Evolutionary conservation across 2,329 filamentous ascomycete species (phyloP).

Genomic region (Phoma herbarum): DNA sequence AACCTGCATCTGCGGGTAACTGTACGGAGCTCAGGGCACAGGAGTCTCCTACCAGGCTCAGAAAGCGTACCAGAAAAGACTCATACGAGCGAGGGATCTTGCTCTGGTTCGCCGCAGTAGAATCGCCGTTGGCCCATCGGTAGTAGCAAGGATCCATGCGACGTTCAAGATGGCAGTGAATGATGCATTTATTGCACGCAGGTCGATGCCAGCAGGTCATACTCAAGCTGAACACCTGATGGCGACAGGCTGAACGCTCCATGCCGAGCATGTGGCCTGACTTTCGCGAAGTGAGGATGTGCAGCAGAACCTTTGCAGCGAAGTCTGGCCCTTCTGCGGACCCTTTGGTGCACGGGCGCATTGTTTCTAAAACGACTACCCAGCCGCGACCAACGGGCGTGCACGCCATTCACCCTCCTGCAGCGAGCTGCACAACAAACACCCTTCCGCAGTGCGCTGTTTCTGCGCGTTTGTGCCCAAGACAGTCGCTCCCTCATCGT

Average conservation of each 20-base stretch:
- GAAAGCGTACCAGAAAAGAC: slow-evolving; percentile 8
- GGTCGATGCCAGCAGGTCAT: slow-evolving; percentile 12
- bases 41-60: not conserved
- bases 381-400: slow-evolving; percentile 17
- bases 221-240: not conserved
- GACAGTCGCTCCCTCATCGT: slow-evolving; percentile 15
- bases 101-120: slow-evolving; percentile 2
- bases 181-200: not conserved
- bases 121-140: slow-evolving; percentile 9
- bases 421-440: slow-evolving; percentile 21
- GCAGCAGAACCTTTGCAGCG: slow-evolving; percentile 20
- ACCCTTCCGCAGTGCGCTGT: slow-evolving; percentile 16
- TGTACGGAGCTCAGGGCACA: slow-evolving; percentile 15
- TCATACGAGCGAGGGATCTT: slow-evolving; percentile 7
- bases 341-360: slow-evolving; percentile 12
- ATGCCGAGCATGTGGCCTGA: slow-evolving; percentile 9
- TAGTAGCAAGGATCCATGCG: slow-evolving; percentile 4
- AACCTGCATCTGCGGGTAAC: slow-evolving; percentile 1
- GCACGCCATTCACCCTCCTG: slow-evolving; percentile 18
- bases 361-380: slow-evolving; percentile 16
- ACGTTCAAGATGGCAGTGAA: slow-evolving; percentile 2
- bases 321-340: slow-evolving; percentile 18
- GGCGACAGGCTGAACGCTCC: not conserved
- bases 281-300: slow-evolving; percentile 22
- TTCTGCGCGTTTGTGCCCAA: slow-evolving; percentile 16